These are phyloP conservation scores for Erodium texanum DNA, from an alignment of 441 rosid species.

Conservation along the genomic window DNA sequence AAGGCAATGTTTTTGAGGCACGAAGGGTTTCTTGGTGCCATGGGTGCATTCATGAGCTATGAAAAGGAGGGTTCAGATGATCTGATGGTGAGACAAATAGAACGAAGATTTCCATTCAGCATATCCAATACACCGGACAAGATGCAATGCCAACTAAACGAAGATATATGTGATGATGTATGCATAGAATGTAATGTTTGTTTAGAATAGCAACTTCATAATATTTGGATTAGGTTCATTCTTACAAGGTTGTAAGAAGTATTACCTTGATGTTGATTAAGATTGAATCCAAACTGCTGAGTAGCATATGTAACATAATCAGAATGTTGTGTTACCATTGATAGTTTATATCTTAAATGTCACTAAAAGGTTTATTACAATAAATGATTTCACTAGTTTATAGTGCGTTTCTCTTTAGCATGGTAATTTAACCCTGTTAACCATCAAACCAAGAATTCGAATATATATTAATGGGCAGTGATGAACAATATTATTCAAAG, in stretches of 20 bases:
- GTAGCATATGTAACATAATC: not conserved
- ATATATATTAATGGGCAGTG: too few relatives aligned
- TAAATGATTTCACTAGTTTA: too few relatives aligned
- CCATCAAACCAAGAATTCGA: too few relatives aligned
- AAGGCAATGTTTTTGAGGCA: slow-evolving; percentile 1
- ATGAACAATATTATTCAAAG: not conserved
- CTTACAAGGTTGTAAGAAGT: too few relatives aligned
- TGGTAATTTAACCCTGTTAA: too few relatives aligned
- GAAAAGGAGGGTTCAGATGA: not conserved
- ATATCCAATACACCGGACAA: slow-evolving; percentile 16
- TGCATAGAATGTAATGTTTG: slow-evolving; percentile 30
- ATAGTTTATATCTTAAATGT: not conserved
- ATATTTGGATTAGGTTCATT: too few relatives aligned
- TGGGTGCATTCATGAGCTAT: slow-evolving; percentile 7
- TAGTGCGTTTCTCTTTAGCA: too few relatives aligned
- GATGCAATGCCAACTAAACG: slow-evolving; percentile 19
- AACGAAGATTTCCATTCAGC: slow-evolving; percentile 16
- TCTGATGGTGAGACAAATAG: not conserved
- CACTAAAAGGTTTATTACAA: not conserved
- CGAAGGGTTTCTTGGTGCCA: slow-evolving; percentile 4
- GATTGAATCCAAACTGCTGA: not conserved
- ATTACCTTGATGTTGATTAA: not conserved
- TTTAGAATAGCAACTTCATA: slow-evolving; percentile 19
- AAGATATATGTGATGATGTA: slow-evolving; percentile 26
- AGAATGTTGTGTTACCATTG: not conserved